Evolutionary conservation across 768 basidiomycete species (phyloP), one percentile per base, ranked within the genome.

Genomic region (Lentinula raphanica): DNA sequence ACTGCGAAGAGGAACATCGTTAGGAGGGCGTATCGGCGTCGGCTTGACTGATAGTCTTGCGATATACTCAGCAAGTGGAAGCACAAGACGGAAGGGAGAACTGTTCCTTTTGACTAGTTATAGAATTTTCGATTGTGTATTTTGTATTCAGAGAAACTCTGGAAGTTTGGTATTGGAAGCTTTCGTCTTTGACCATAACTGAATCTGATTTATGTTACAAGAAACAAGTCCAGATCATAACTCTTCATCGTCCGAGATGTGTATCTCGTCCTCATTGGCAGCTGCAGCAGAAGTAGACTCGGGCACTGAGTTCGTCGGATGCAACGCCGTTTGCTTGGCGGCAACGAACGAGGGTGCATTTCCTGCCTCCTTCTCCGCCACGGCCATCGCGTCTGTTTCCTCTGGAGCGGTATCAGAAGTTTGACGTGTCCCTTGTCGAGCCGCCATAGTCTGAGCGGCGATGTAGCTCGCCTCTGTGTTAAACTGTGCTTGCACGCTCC

Each of bases 401-500:
- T 71, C 75, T 40, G 73, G 74, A 35, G 67, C 75, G 28, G 74
- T 75, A 50, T 81, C 81, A 28, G 74, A 76, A 15, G 74, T 66
- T 50, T 75, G 75, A 58, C 75, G 75, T 25, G 80, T 76, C 15
- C 84, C 86, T 61, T 85, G 79, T 58, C 80, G 77, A 23, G 88
- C 84, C 2, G 87, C 86, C 56, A 88, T 76, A 9, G 94, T 88
- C 73, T 97, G 93, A 11, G 95, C 95, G 7, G 92, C 92, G 56
- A 97, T 77, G 71, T 94, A 96, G 44, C 88, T 90, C 46, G 89
- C 90, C 72, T 98, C 96, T 2, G 97, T 99, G 71, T 99, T 98
- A 79, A 97, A 99, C 67, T 94, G 92, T 27, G 96, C 94, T 72
- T 99, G 97, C 15, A 99, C 97, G 65, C 95, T 94, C 58, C 97